These are phyloP conservation scores for Hypocreales sp. DNA, from an alignment of 2,329 filamentous ascomycete genomes.

Conservation along the genomic window DNA sequence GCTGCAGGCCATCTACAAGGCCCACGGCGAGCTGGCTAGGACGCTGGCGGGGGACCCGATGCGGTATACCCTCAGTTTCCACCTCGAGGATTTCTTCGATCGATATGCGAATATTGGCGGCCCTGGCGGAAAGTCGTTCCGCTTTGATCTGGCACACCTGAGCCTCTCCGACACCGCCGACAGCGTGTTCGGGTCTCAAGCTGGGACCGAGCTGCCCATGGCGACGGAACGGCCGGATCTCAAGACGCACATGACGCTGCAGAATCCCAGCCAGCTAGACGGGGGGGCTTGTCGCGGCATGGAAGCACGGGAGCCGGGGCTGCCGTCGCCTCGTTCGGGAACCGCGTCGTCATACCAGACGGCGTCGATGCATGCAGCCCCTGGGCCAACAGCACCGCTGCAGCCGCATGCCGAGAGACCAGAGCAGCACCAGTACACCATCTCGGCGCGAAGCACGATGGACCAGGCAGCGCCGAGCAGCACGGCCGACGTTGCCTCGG, in stretches of 20 bases:
- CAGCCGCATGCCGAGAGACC: neutral
- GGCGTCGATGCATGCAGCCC: neutral
- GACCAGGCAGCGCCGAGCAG: neutral
- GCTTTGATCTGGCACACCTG: conserved; percentile 61
- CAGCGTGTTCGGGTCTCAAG: conserved; percentile 29
- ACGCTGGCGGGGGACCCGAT: conserved; percentile 48
- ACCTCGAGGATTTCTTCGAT: conserved; percentile 79
- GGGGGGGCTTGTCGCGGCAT: too few species aligned
- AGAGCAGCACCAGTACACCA: neutral
- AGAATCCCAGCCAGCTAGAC: too few species aligned
- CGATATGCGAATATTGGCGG: conserved; percentile 49
- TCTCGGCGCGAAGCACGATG: neutral
- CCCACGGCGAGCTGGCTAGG: conserved; percentile 70
- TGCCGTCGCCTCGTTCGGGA: too few species aligned
- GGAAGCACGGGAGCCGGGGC: neutral
- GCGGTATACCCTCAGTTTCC: conserved; percentile 64
- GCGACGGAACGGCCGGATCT: conserved; percentile 15
- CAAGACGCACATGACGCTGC: too few species aligned
- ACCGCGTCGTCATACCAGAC: too few species aligned
- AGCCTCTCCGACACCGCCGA: conserved; percentile 49
- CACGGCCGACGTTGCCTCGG: neutral
- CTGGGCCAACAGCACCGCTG: neutral
- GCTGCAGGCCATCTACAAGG: conserved; percentile 60
- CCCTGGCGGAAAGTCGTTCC: conserved; percentile 40
- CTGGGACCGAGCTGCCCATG: too few species aligned